Evolutionary conservation across 352 stramenopile genomes (phyloP), one percentile per base, ranked within the genome.

Genomic region (Globisporangium paddicum): DNA sequence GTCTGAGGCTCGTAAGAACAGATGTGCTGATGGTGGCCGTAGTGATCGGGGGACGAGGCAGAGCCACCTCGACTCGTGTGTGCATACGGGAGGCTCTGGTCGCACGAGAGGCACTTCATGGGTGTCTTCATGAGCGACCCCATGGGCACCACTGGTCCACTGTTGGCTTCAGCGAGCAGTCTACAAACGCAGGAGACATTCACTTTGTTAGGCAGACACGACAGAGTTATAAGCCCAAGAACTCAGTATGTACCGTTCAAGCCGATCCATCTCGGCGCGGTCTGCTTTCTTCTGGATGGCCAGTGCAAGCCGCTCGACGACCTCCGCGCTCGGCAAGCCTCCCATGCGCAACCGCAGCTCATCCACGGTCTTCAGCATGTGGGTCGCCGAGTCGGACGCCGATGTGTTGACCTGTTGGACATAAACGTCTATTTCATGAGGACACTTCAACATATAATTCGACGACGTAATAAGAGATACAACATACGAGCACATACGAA

Each of bases 21-120:
- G 1, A 5, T 57, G 19, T 66, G 45, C 3, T 40, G n/a, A 19
- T 60, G 53, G 9, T 34, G 30, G 16, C 41, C 37, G 16, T 58
- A 23, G 28, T 54, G 58, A 28, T 66, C 58, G 4, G 52, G 56
- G 28, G 54, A 64, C 0, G 23, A 32, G 16, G 16, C 16, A 1
- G 49, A 55, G 25, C 48, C 48, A 13, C 1, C 16, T 3, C 45
- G 26, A 32, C 25, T 51, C 2, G 19, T 60, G 21, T 64, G 55
- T 21, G 63, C 30, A 18, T 67, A 65, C 14, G 67, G 75, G 14
- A 87, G 63, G 23, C 66, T 67, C 50, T 87, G 77, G 47, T 89
- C 77, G 34, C 79, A 87, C 9, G 77, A 85, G 30, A 89, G 53
- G 50, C 79, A 89, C 13, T 73, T 71, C 56, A 82, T 71, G 1